Evolutionary conservation across 805 yeast genomes (phyloP).

Genomic region (Ogataea paraovalis): DNA sequence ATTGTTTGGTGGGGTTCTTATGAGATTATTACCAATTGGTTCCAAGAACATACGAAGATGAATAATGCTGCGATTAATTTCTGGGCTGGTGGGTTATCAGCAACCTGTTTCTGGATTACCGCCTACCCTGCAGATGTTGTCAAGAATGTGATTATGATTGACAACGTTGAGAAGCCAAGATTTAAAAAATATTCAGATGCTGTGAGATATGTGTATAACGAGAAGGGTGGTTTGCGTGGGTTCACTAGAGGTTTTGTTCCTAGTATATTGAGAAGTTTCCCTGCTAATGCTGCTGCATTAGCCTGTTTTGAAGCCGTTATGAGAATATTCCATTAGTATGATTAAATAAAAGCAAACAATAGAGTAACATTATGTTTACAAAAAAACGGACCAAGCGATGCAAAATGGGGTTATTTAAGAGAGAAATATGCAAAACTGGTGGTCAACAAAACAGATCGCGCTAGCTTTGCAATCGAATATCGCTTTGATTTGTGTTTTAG

Average conservation of each 20-base stretch:
- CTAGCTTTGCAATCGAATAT: too few relatives aligned
- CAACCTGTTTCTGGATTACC: slow-evolving; percentile 81
- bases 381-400: neutral
- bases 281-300: slow-evolving; percentile 90
- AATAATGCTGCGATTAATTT: slow-evolving; percentile 72
- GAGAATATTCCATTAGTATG: slow-evolving; percentile 35
- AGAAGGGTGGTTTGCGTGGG: slow-evolving; percentile 59
- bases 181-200: slow-evolving; percentile 72
- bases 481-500: too few relatives aligned
- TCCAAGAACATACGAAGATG: slow-evolving; percentile 59
- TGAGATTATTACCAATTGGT: slow-evolving; percentile 68
- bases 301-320: slow-evolving; percentile 87
- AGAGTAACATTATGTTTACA: neutral
- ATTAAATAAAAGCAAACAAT: neutral
- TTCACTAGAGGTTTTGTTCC: slow-evolving; percentile 82
- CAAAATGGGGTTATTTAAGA: neutral
- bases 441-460: neutral
- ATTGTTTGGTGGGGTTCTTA: slow-evolving; percentile 94
- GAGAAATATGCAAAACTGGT: too few relatives aligned
- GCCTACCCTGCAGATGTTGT: slow-evolving; percentile 90
- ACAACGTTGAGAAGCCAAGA: slow-evolving; percentile 65
- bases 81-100: slow-evolving; percentile 90
- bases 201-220: slow-evolving; percentile 58
- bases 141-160: slow-evolving; percentile 81
- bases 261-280: slow-evolving; percentile 76